These are phyloP conservation scores for Sisymbrium altissimum DNA, from an alignment of 345 rosid species.

Conservation along the genomic window DNA sequence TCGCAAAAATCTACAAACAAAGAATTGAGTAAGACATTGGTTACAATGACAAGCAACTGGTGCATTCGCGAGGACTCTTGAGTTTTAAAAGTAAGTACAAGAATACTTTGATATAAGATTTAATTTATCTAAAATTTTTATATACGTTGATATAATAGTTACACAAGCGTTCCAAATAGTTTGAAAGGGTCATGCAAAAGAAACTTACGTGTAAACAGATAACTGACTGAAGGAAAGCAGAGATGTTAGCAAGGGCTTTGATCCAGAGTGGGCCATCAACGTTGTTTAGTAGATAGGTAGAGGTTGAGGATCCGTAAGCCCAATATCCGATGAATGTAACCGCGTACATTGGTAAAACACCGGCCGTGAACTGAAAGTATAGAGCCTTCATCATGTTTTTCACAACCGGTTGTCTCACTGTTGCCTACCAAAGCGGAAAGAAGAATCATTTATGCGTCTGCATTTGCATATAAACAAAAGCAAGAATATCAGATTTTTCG, in stretches of 20 bases:
- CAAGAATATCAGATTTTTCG: neutral
- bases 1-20: conserved; percentile 71
- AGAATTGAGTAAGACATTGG: neutral
- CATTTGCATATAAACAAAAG: neutral
- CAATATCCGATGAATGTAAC: conserved; percentile 80
- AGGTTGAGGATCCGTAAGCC: conserved; percentile 43
- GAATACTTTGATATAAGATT: too few relatives aligned
- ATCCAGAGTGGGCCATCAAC: conserved; percentile 78
- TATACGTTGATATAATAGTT: neutral
- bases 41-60: neutral
- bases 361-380: conserved; percentile 35
- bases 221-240: conserved; percentile 81
- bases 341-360: conserved; percentile 66
- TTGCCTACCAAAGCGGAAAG: neutral
- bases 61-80: neutral
- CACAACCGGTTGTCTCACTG: neutral
- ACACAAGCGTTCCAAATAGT: neutral
- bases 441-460: neutral
- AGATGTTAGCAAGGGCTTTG: conserved; percentile 67
- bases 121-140: too few relatives aligned
- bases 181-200: neutral
- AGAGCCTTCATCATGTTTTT: conserved; percentile 15
- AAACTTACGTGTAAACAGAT: conserved; percentile 72
- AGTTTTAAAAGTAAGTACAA: too few relatives aligned
- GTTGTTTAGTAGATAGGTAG: neutral